Evolutionary conservation across 2,329 filamentous ascomycete genomes (phyloP).

Genomic region (Stachybotrys chartarum): DNA sequence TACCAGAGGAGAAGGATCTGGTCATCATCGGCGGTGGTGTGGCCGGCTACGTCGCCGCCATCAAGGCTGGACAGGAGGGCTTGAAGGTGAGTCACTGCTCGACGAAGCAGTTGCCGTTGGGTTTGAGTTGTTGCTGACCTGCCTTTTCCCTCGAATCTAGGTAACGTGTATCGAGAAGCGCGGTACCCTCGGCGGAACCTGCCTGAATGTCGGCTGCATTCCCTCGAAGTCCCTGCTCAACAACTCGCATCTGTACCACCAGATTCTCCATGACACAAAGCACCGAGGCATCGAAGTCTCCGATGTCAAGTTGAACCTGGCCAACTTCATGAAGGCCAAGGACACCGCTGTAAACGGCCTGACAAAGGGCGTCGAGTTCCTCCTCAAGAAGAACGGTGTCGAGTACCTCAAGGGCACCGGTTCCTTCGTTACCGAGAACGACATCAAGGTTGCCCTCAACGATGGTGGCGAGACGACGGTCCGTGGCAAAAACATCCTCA

Average conservation of each 20-base stretch:
- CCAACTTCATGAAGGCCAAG: conserved; percentile 98
- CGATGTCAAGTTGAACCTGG: conserved; percentile 92
- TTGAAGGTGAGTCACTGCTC: conserved; percentile 61
- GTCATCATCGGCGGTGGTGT: conserved; percentile 98
- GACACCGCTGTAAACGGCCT: conserved; percentile 81
- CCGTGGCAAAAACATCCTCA: conserved; percentile 93
- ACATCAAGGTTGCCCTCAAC: conserved; percentile 80
- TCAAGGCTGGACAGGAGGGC: conserved; percentile 97
- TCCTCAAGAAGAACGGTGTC: conserved; percentile 99
- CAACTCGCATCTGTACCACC: conserved; percentile 98
- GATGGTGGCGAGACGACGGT: conserved; percentile 88
- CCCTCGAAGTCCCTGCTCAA: conserved; percentile 99
- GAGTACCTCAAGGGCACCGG: conserved; percentile 95
- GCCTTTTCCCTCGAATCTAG: conserved; percentile 33
- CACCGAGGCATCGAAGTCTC: conserved; percentile 94
- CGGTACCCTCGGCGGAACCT: conserved; percentile 88
- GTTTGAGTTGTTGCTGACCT: conserved; percentile 2
- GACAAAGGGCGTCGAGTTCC: conserved; percentile 95
- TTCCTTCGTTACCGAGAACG: conserved; percentile 81
- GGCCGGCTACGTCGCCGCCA: conserved; percentile 96
- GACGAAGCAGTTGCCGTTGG: too few relatives aligned
- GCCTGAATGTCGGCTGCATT: conserved; percentile 98
- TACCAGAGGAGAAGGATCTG: conserved; percentile 83
- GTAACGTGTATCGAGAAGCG: conserved; percentile 98
- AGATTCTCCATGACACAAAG: conserved; percentile 94